Conservation (phyloP, 148 eudicot species). For the Nyssa sinensis region DNA sequence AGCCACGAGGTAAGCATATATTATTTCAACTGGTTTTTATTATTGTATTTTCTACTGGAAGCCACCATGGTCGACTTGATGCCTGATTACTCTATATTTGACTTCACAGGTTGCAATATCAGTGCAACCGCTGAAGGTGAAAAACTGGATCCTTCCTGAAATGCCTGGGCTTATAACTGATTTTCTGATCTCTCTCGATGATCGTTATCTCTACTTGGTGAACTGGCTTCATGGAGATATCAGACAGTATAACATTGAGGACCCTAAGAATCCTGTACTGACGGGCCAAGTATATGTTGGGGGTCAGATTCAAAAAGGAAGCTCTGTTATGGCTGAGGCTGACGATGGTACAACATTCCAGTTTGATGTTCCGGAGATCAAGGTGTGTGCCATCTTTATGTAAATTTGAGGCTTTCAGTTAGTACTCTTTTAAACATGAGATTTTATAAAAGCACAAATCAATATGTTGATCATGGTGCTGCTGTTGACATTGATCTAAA, state of each 20-base stretch:
- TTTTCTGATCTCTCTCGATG: conserved; percentile 88
- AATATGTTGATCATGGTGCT: too few relatives aligned
- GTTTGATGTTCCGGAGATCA: conserved; percentile 73
- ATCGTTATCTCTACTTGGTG: conserved; percentile 75
- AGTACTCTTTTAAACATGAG: too few relatives aligned
- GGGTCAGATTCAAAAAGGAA: conserved; percentile 72
- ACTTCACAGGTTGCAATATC: conserved; percentile 55
- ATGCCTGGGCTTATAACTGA: conserved; percentile 98
- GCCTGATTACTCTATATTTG: not conserved
- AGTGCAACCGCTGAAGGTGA: conserved; percentile 80
- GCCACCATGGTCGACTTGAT: not conserved
- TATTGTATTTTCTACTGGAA: not conserved
- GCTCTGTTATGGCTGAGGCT: conserved; percentile 66
- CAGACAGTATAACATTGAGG: conserved; percentile 93
- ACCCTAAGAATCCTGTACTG: conserved; percentile 73
- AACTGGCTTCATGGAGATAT: conserved; percentile 99
- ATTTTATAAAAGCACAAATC: too few relatives aligned
- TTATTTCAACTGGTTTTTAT: not conserved
- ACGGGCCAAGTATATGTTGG: conserved; percentile 91
- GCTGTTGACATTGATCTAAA: too few relatives aligned
- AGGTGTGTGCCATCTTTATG: conserved; percentile 45
- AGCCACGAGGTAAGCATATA: conserved; percentile 66
- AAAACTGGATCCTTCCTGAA: conserved; percentile 95
- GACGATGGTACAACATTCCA: conserved; percentile 89
- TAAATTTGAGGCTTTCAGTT: too few relatives aligned